Evolutionary conservation across 495 filamentous ascomycete species (phyloP), one percentile per base, ranked within the genome.

Genomic region (Neurospora sublineolata): DNA sequence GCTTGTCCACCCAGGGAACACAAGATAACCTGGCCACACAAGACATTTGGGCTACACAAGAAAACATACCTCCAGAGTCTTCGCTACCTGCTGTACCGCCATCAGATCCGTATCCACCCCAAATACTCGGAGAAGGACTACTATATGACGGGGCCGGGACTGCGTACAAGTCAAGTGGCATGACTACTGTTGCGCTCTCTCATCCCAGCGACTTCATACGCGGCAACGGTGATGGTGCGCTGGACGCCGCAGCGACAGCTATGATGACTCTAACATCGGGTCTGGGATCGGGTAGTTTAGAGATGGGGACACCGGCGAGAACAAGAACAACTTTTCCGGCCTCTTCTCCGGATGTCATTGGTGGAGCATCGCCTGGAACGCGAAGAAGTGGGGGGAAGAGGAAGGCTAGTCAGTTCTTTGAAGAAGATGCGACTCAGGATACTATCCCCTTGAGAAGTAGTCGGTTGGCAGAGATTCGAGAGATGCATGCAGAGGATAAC

Each of bases 151-250:
- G 20, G 5, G 40, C 8, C 18, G 41, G 46, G 37, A 70, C 69
- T 9, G n/a, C 64, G 58, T 73, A 77, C 38, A 78, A 69, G 68
- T 79, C 78, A 7, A 79, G 78, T 70, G 72, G 71, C 8, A 70
- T 70, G 4, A 75, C 75, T 9, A 79, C 77, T 2, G 70, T 79
- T 39, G 73, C 75, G 14, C 27, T 27, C 52, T 64, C 52, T 33
- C 3, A 33, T 3, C 27, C 33, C 14, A 64, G 52, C 2, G 52
- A 64, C 6, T 16, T 33, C 1, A 33, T 64, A 33, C 52, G 52
- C 52, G 12, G 10, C 12, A 33, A 7, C 1, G 52, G 11, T 36
- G 27, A 14, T 7, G 12, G 2, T 64, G 1, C 52, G 14, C 14
- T 30, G 27, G 27, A 64, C 18, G 52, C 52, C 11, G 27, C 52